Percentiles rank a stretch among this genome's conserved stretches.
Conservation (phyloP, 192 early-diverging fungal genomes). For the Coemansia sp. region DNA sequence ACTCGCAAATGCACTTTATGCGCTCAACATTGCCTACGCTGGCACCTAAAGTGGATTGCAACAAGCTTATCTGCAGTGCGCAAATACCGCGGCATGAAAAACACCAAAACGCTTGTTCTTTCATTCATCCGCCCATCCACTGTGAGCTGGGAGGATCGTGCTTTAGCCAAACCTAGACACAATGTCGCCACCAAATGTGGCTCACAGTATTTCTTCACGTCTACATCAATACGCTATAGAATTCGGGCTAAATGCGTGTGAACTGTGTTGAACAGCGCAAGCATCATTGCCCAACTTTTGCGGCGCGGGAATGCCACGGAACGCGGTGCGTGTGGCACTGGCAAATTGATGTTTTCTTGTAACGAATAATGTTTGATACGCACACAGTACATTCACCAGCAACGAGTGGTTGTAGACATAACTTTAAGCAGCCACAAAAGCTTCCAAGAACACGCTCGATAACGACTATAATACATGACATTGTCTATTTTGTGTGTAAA, state of each 20-base stretch:
- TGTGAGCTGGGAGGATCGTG: slow-evolving; percentile 1
- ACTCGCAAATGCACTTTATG: not conserved
- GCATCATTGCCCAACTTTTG: not conserved
- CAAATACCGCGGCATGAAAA: not conserved
- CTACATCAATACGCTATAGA: not conserved
- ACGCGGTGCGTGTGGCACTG: not conserved
- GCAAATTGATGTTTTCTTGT: not conserved
- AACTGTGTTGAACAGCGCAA: not conserved
- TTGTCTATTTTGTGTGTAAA: not conserved
- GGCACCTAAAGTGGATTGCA: not conserved
- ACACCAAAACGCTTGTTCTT: not conserved
- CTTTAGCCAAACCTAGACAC: not conserved
- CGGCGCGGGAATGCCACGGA: not conserved
- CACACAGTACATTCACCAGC: not conserved
- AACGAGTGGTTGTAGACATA: not conserved
- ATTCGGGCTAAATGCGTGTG: not conserved
- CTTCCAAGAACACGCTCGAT: not conserved
- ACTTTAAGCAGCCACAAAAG: not conserved
- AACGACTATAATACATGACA: not conserved
- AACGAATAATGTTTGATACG: no score
- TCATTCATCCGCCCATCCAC: not conserved
- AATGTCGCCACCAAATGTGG: slow-evolving; percentile 6
- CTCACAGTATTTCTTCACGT: not conserved
- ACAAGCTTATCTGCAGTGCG: not conserved
- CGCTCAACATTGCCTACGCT: not conserved